Evolutionary conservation across 495 filamentous ascomycete genomes (phyloP).

Genomic region (Podospora pseudoanserina): DNA sequence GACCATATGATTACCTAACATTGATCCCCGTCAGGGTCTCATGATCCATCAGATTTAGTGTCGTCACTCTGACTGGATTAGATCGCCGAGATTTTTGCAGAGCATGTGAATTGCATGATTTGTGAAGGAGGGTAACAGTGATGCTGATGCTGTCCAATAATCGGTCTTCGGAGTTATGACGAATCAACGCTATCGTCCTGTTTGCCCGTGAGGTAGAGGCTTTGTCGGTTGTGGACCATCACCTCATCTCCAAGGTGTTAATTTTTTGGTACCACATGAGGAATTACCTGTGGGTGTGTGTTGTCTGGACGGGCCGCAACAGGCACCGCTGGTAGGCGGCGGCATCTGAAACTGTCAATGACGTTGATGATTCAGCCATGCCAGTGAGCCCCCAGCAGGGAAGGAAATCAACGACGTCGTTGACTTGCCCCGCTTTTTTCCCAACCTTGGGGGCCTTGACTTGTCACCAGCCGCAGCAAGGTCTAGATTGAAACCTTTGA

Average conservation of each 20-base stretch:
- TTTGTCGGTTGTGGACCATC: neutral
- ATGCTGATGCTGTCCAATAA: neutral
- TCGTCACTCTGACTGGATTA: neutral
- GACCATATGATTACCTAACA: neutral
- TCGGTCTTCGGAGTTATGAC: neutral
- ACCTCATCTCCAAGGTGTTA: neutral
- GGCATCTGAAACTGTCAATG: neutral
- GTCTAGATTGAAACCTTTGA: neutral
- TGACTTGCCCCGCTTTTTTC: neutral
- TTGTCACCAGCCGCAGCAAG: neutral
- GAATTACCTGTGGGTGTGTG: neutral
- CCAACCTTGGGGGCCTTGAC: neutral
- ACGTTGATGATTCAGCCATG: neutral
- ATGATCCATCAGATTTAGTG: neutral
- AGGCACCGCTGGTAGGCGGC: neutral
- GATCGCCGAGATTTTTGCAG: neutral
- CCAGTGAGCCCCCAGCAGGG: neutral
- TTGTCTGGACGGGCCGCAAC: neutral
- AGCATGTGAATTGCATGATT: neutral
- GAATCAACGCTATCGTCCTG: neutral
- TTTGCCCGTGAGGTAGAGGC: neutral
- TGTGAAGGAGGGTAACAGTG: neutral
- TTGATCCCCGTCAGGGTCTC: neutral
- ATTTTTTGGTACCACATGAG: neutral
- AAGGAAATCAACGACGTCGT: neutral